Evolutionary conservation across 371 early-diverging fungal genomes (phyloP), one percentile per base, ranked within the genome.

Genomic region (Syncephalastrum racemosum): DNA sequence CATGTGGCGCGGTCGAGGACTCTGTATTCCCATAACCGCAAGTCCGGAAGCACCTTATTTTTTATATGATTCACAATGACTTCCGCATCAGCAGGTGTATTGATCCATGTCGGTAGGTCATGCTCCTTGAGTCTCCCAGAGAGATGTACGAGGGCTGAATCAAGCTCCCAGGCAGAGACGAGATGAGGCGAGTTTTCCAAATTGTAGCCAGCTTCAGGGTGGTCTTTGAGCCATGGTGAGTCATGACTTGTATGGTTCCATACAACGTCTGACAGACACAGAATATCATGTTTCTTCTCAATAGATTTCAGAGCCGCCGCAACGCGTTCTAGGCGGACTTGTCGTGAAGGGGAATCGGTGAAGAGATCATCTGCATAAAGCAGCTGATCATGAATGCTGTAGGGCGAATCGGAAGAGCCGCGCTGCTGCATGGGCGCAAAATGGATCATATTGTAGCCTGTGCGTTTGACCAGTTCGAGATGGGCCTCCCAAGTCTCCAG

Each of bases 231-330:
- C 91, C 96, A 98, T 4, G 66, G 75, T 12, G 91, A 90, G 66
- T 96, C 90, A 70, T 86, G 81, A 24, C 97, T 92, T 6, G 97
- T 97, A 67, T 98, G 99, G 75, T 98, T 98, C 95, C 95, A 97
- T 2, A 98, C 99, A 54, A 98, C 88, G 70, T 98, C 99, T 14
- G 94, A 92, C 46, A 92, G 69, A 53, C 87, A 82, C 40, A 97
- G 67, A 27, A 95, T 82, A 4, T 87, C 88, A 57, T 85, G 83
- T 22, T 86, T 80, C 3, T 73, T 57, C 45, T 84, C 78, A 48
- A 92, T 82, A 15, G 60, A 53, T 22, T 64, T 64, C 39, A 97
- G 62, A 31, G 72, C 67, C 0, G 72, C 54, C 46, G 77, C 59
- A 15, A 95, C 67, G 46, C 83, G 62, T 16, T 71, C 73, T 13